Percentiles rank a stretch among this genome's conserved stretches.
phyloP scores from a whole-genome alignment of 1,284 basidiomycete genomes.

The Dichomitus squalens region DNA sequence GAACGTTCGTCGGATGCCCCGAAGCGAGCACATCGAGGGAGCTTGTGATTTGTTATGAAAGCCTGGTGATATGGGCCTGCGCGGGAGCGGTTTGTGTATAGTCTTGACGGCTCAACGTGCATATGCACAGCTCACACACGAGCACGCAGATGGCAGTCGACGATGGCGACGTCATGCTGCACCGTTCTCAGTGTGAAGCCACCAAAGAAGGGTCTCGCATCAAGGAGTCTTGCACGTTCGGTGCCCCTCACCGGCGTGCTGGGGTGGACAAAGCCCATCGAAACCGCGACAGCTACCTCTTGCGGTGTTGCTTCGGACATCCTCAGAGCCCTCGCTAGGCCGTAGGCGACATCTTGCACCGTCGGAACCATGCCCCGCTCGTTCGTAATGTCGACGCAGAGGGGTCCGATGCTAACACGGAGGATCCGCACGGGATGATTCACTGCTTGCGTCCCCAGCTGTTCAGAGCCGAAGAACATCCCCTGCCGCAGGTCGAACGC shows the following conservation, averaged over 20 bases:
- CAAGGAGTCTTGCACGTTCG: not conserved
- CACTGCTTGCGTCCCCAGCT: slow-evolving; percentile 5
- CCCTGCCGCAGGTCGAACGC: slow-evolving; percentile 18
- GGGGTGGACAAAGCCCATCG: not conserved
- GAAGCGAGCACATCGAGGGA: not conserved
- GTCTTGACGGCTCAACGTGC: not conserved
- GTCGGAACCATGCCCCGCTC: slow-evolving; percentile 6
- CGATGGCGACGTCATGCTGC: slow-evolving; percentile 10
- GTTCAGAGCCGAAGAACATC: slow-evolving; percentile 5
- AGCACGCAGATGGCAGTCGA: slow-evolving; percentile 18
- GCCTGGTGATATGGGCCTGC: not conserved
- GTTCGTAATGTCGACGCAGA: slow-evolving; percentile 6
- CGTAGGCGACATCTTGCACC: slow-evolving; percentile 16
- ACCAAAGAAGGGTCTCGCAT: slow-evolving; percentile 8
- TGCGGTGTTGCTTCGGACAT: slow-evolving; percentile 1
- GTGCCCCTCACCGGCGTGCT: not conserved
- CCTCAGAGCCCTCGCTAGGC: slow-evolving; percentile 3
- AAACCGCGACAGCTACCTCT: slow-evolving; percentile 1
- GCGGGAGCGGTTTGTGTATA: not conserved
- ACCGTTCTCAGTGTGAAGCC: slow-evolving; percentile 17
- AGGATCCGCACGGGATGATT: slow-evolving; percentile 13
- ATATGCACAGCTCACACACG: slow-evolving; percentile 4
- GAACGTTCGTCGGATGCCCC: not conserved
- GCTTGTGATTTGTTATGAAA: not conserved
- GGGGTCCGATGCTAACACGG: slow-evolving; percentile 9